Evolutionary conservation across 495 filamentous ascomycete species (phyloP), one percentile per base, ranked within the genome.

Genomic region (Aspergillus haitiensis): DNA sequence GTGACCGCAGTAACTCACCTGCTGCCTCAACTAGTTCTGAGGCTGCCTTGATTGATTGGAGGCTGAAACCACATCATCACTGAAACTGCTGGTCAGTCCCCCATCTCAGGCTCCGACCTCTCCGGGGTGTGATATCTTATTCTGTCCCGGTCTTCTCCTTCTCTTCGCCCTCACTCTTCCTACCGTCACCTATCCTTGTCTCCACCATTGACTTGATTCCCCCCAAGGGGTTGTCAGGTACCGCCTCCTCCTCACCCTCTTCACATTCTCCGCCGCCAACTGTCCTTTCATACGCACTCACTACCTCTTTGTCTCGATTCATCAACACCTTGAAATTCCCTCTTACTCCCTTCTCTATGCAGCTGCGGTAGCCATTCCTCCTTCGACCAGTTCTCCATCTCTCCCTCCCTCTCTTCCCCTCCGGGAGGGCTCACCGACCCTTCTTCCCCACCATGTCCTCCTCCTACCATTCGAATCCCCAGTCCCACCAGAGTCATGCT

Each of bases 401-500:
- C 44, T 47, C 33, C 15, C 47, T 45, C 47, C 44, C 58, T 35
- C 34, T 55, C 45, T 53, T 42, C 63, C 74, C 69, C 68, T 61
- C 60, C 61, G 61, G 70, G 68, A 51, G 57, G 58, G 58, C 45
- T 60, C 50, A 60, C 34, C 51, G 13, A 54, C 68, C 66, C 62
- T 62, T 57, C 31, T 40, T 61, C 53, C 51, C 59, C 64, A 70
- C 52, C 65, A 78, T 77, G 74, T 58, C 56, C 55, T 71, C 74
- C 58, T 72, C 75, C 60, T 68, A 70, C 57, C 64, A 70, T 56
- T 59, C 70, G 32, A 56, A 63, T 46, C 10, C 62, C 21, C 71
- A 71, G 46, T 48, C 69, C 57, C 57, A 70, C 53, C 71, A 72
- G 52, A 70, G 71, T 50, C 72, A 75, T 58, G 51, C 72, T 32